phyloP scores from a whole-genome alignment of 225 moss, liverwort and hornwort species.

The Straminergon stramineum region DNA sequence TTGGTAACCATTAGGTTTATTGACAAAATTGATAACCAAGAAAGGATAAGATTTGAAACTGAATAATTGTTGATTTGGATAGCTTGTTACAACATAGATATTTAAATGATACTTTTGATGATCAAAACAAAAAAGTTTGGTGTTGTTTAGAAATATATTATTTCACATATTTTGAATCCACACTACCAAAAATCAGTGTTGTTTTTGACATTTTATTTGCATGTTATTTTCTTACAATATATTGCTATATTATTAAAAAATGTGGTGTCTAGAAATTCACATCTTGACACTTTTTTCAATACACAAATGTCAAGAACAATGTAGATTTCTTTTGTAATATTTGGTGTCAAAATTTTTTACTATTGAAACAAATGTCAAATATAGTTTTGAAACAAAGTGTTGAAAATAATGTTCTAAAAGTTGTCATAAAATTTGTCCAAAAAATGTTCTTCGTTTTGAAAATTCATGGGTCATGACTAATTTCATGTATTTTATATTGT shows the following conservation, averaged over 20 bases:
- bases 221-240: accelerated
- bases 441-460: background rate
- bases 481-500: background rate
- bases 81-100: too few relatives aligned
- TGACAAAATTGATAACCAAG: background rate
- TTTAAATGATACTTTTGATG: too few relatives aligned
- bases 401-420: background rate
- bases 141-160: background rate
- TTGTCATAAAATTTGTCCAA: background rate
- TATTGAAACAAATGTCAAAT: background rate
- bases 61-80: background rate
- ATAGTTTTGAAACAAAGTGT: background rate
- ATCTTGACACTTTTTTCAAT: too few relatives aligned
- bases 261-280: background rate
- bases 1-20: background rate
- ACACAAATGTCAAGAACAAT: background rate
- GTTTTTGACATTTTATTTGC: too few relatives aligned
- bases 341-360: background rate
- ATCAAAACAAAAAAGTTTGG: too few relatives aligned
- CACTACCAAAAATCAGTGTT: too few relatives aligned
- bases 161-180: background rate
- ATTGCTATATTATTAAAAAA: background rate
- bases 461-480: background rate
- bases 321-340: background rate
- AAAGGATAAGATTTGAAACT: background rate